Evolutionary conservation across 1,139 yeast species (phyloP).

Genomic region (Yamadazyma buinensis): DNA sequence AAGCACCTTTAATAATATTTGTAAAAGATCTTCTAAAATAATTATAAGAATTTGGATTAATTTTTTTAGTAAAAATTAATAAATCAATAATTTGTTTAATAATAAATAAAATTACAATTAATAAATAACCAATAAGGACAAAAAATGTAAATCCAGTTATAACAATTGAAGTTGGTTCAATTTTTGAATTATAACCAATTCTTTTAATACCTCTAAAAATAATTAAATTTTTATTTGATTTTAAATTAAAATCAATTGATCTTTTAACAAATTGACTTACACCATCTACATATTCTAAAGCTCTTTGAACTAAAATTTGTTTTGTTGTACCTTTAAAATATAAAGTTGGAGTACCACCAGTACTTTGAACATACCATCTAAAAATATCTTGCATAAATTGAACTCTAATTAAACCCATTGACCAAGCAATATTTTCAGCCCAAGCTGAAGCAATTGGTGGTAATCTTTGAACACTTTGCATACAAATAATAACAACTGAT

Average conservation of each 20-base stretch:
- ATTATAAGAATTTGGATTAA: constrained; percentile 44
- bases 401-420: constrained; percentile 73
- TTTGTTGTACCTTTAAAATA: constrained; percentile 55
- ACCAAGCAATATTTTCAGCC: constrained; percentile 82
- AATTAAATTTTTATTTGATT: constrained; percentile 44
- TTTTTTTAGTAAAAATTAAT: constrained; percentile 37
- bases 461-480: constrained; percentile 68
- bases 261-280: constrained; percentile 22
- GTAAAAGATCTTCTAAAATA: constrained; percentile 54
- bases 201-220: constrained; percentile 75
- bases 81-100: constrained; percentile 49
- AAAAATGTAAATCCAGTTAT: constrained; percentile 76
- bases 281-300: constrained; percentile 26
- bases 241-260: constrained; percentile 28
- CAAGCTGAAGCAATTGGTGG: constrained; percentile 82
- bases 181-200: constrained; percentile 61
- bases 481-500: constrained; percentile 66
- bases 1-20: constrained; percentile 58
- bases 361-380: constrained; percentile 76
- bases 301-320: constrained; percentile 68
- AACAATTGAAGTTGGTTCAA: constrained; percentile 72
- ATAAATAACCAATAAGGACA: constrained; percentile 57
- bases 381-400: constrained; percentile 71
- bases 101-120: constrained; percentile 46
- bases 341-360: constrained; percentile 70